These are phyloP conservation scores for Kodamaea lidongshanica DNA, from an alignment of 805 yeast species.

Conservation along the genomic window DNA sequence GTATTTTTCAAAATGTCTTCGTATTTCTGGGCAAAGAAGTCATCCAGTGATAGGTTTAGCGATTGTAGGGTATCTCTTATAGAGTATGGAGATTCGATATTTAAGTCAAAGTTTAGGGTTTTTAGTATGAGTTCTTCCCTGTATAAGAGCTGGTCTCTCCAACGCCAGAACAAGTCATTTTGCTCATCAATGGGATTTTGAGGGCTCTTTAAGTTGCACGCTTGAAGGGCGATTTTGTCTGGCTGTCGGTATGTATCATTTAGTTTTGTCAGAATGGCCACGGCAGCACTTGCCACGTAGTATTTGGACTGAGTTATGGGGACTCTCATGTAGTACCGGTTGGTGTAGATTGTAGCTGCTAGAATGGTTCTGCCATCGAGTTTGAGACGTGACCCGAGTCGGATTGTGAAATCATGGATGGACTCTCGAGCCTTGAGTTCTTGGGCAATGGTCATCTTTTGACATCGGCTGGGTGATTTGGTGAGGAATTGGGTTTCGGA, in stretches of 20 bases:
- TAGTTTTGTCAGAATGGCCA: constrained; percentile 38
- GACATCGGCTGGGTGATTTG: constrained; percentile 28
- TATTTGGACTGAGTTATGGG: constrained; percentile 40
- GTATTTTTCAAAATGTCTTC: constrained; percentile 24
- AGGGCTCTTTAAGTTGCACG: constrained; percentile 31
- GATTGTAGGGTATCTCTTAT: constrained; percentile 20
- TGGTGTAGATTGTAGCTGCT: constrained; percentile 35
- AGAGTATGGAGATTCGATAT: constrained; percentile 34
- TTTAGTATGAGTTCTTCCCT: constrained; percentile 38
- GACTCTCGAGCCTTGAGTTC: constrained; percentile 34
- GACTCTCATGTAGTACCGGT: constrained; percentile 35
- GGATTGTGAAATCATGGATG: constrained; percentile 33
- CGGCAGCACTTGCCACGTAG: constrained; percentile 39
- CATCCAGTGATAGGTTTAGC: not conserved
- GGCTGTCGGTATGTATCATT: constrained; percentile 39
- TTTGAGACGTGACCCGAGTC: constrained; percentile 30
- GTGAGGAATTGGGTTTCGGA: constrained; percentile 27
- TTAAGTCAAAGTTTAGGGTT: constrained; percentile 34
- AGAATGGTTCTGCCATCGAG: constrained; percentile 38
- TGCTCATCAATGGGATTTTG: constrained; percentile 31
- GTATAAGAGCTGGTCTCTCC: constrained; percentile 40
- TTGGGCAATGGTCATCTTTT: constrained; percentile 27
- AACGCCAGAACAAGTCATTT: constrained; percentile 36
- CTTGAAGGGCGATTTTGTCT: constrained; percentile 36
- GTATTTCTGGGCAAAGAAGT: constrained; percentile 5